Evolutionary conservation across 2,329 filamentous ascomycete species (phyloP), one percentile per base, ranked within the genome.

Genomic region (Fusarium veterinarium): DNA sequence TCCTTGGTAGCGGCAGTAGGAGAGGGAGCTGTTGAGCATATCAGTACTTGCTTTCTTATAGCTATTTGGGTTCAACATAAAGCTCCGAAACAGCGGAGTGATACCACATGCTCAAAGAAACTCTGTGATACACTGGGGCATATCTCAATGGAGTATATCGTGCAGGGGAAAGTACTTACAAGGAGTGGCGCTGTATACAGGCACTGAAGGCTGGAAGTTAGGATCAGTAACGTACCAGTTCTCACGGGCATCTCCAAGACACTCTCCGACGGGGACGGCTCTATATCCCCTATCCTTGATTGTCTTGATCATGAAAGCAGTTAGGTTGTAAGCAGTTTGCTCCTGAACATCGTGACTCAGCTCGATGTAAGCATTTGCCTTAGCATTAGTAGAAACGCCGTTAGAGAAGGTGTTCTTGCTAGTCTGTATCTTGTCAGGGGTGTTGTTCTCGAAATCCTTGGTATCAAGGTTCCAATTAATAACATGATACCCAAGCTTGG

Each of bases 401-500:
- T 75, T 49, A 9, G 77, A 77, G 62, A 81, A 83, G 8, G 71
- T 77, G 16, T 78, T 76, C 67, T 88, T 83, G 68, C 83, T 84
- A 20, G 81, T 78, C 63, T 83, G 80, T 71, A 90, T 89, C 64
- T 84, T 83, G 42, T 84, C 79, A 3, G 87, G 83, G 10, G 81
- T 80, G 64, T 85, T 82, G 71, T 89, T 84, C 71, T 87, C 81
- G 75, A 88, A 90, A 77, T 91, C 89, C 66, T 89, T 86, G 20
- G 89, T 91, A 75, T 91, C 88, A 30, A 90, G 80, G 74, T 89
- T 87, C 75, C 86, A 88, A 76, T 87, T 88, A 61, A 86, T 83
- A 71, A 89, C 79, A 73, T 90, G 87, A 77, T 90, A 90, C 33
- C 85, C 86, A 28, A 89, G 75, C n/a, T 70, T 72, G 6, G 72